phyloP scores from a whole-genome alignment of 345 rosid species.

The Ceriops decandra region DNA sequence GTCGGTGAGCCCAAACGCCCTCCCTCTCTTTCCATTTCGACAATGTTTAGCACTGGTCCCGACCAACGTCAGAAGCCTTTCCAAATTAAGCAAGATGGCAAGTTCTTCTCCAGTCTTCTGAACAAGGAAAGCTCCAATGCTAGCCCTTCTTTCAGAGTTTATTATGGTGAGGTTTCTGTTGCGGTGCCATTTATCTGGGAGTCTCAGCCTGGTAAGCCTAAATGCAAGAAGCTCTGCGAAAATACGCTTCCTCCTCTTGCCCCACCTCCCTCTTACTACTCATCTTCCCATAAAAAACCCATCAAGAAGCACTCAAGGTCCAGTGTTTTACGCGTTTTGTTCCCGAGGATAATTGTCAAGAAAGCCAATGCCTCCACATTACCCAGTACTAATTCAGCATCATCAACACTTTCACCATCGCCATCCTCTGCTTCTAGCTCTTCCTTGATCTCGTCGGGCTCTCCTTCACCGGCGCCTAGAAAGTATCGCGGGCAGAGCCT shows the following conservation, averaged over 20 bases:
- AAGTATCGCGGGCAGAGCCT: constrained; percentile 7
- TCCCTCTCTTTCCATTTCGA: background rate
- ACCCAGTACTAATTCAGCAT: background rate
- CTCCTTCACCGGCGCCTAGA: background rate
- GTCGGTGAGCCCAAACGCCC: background rate
- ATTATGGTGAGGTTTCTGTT: constrained; percentile 39
- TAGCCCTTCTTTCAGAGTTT: constrained; percentile 44
- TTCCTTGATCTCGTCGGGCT: constrained; percentile 1
- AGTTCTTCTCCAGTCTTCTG: constrained; percentile 47
- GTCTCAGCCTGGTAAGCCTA: constrained; percentile 62
- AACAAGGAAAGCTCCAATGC: constrained; percentile 41
- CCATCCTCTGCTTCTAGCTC: constrained; percentile 13
- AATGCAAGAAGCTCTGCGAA: constrained; percentile 22
- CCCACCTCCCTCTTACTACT: constrained; percentile 59
- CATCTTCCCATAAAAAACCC: constrained; percentile 11
- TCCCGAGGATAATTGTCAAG: constrained; percentile 32
- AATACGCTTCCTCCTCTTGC: constrained; percentile 51
- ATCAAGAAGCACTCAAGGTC: constrained; percentile 35
- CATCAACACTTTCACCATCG: background rate
- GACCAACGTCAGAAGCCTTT: constrained; percentile 27
- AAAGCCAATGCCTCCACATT: background rate
- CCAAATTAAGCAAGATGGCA: constrained; percentile 40
- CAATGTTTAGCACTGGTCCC: constrained; percentile 23
- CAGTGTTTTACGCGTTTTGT: constrained; percentile 28
- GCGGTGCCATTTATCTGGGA: constrained; percentile 68